These are phyloP conservation scores for Nothophytophthora sp. DNA, from an alignment of 352 stramenopile genomes.

Conservation along the genomic window DNA sequence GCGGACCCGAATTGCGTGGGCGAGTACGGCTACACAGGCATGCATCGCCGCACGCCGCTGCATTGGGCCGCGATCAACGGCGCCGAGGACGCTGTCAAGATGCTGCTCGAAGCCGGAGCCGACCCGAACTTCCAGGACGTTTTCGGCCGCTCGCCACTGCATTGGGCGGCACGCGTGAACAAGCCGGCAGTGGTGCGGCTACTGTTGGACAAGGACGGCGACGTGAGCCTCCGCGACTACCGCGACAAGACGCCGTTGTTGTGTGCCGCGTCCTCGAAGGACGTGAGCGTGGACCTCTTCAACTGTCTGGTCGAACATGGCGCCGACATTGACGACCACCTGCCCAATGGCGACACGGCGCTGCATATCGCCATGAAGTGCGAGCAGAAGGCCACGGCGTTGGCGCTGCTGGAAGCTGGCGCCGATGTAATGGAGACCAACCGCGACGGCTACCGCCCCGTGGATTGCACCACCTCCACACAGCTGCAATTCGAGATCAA, in stretches of 20 bases:
- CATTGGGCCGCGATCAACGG: conserved; percentile 73
- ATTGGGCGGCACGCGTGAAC: conserved; percentile 69
- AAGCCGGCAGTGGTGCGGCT: conserved; percentile 44
- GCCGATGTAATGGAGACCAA: conserved; percentile 70
- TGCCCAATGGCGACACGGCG: conserved; percentile 71
- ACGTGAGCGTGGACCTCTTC: conserved; percentile 54
- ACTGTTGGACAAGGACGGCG: conserved; percentile 35
- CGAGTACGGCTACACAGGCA: conserved; percentile 67
- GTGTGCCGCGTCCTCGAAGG: conserved; percentile 58
- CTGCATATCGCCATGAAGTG: conserved; percentile 78
- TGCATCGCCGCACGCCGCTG: conserved; percentile 69
- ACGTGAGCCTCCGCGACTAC: conserved; percentile 42
- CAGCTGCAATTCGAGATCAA: conserved; percentile 86
- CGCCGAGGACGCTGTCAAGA: conserved; percentile 40
- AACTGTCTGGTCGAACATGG: conserved; percentile 48
- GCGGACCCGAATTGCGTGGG: conserved; percentile 61
- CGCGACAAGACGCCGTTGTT: conserved; percentile 60
- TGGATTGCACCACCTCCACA: conserved; percentile 84
- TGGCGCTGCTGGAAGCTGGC: conserved; percentile 58
- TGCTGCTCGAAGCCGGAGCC: conserved; percentile 48
- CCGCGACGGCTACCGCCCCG: conserved; percentile 59
- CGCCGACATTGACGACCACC: conserved; percentile 65
- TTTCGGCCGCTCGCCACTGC: conserved; percentile 54
- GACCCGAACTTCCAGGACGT: conserved; percentile 72
- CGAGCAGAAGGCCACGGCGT: conserved; percentile 59